Conservation (phyloP, 306 rosid genomes). For the Hippophae tibetana region DNA sequence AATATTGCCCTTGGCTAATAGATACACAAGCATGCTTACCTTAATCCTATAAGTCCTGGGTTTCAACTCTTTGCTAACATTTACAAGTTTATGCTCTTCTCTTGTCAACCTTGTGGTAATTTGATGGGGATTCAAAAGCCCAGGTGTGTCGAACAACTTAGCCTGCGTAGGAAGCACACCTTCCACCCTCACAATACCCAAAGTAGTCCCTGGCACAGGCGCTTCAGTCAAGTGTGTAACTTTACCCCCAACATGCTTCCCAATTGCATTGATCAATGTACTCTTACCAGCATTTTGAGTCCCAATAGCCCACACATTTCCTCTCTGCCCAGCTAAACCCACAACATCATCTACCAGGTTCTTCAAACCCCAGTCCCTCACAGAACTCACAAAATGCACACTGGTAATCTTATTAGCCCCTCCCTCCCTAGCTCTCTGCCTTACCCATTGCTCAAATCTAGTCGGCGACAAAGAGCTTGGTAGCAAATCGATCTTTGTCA, state of each 20-base stretch:
- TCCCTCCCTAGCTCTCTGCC: constrained; percentile 85
- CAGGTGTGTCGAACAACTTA: constrained; percentile 86
- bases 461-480: constrained; percentile 76
- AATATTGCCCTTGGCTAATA: not conserved
- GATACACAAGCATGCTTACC: constrained; percentile 36
- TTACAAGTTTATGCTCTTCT: constrained; percentile 85
- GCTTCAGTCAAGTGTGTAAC: constrained; percentile 76
- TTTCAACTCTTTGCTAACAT: constrained; percentile 78
- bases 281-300: constrained; percentile 98
- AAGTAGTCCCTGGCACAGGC: constrained; percentile 87
- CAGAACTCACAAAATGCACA: constrained; percentile 79
- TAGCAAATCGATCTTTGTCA: constrained; percentile 64
- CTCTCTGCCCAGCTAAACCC: constrained; percentile 67
- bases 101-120: constrained; percentile 67
- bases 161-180: constrained; percentile 78
- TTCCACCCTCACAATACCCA: constrained; percentile 90
- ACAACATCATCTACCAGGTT: constrained; percentile 60
- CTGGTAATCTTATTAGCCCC: constrained; percentile 72
- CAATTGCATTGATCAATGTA: constrained; percentile 69
- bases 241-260: constrained; percentile 54
- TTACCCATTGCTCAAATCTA: constrained; percentile 74
- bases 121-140: constrained; percentile 85
- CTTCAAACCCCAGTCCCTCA: constrained; percentile 81
- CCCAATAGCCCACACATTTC: constrained; percentile 89
- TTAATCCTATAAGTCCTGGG: constrained; percentile 88